Evolutionary conservation across 495 filamentous ascomycete species (phyloP).

Genomic region (Cercophora samala): DNA sequence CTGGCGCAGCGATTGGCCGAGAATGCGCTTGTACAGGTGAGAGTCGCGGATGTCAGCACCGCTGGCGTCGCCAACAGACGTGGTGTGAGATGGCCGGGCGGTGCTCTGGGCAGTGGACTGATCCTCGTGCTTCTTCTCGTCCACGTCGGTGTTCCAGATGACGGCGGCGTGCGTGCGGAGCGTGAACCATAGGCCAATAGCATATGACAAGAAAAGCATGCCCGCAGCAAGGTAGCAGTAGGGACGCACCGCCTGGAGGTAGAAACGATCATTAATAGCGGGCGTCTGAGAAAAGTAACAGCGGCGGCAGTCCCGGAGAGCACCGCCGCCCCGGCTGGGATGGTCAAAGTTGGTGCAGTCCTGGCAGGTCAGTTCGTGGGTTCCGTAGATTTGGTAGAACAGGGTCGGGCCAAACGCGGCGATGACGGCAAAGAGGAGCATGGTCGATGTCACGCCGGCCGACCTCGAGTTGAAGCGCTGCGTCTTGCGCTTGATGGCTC

Average conservation of each 20-base stretch:
- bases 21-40: constrained; percentile 85
- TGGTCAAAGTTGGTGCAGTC: constrained; percentile 58
- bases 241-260: constrained; percentile 80
- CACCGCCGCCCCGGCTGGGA: constrained; percentile 30
- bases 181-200: constrained; percentile 95
- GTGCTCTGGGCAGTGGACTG: constrained; percentile 35
- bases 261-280: constrained; percentile 83
- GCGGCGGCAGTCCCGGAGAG: constrained; percentile 69
- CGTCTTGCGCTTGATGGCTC: constrained; percentile 95
- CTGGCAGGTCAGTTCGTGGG: constrained; percentile 89
- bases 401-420: constrained; percentile 95
- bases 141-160: constrained; percentile 87
- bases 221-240: constrained; percentile 86
- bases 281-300: constrained; percentile 92
- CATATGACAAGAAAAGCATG: constrained; percentile 86
- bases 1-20: constrained; percentile 82
- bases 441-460: constrained; percentile 95
- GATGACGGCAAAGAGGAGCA: constrained; percentile 95
- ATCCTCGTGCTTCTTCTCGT: constrained; percentile 72
- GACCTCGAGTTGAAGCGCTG: constrained; percentile 98
- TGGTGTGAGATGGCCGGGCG: constrained; percentile 40
- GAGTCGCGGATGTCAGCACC: constrained; percentile 69
- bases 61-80: constrained; percentile 40
- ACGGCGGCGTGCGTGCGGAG: constrained; percentile 92
- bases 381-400: constrained; percentile 99